Evolutionary conservation across 139 green algal species (phyloP).

Genomic region (Penium margaritaceum): DNA sequence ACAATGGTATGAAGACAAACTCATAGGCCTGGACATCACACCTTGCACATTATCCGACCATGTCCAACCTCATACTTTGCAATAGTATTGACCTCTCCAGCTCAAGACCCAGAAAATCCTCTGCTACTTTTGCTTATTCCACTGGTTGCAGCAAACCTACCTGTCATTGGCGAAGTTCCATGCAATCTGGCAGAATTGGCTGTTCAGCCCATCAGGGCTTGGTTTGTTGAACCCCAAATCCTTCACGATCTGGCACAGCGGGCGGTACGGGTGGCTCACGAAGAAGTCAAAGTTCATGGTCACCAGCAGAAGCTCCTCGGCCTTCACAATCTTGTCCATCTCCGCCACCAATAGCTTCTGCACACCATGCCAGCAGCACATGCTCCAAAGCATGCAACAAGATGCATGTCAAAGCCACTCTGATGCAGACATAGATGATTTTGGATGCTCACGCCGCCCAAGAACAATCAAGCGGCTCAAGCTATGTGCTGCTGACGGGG

Average conservation of each 20-base stretch:
- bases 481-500: no score
- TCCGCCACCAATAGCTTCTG: constrained; percentile 25
- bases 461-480: no score
- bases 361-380: no score
- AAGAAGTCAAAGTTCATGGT: constrained; percentile 32
- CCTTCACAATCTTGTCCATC: constrained; percentile 23
- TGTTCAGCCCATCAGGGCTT: no score
- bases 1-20: no score
- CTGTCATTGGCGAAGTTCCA: constrained; percentile 44
- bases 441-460: not conserved
- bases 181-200: constrained; percentile 26
- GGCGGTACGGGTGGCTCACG: constrained; percentile 24
- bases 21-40: no score
- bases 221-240: constrained; percentile 9
- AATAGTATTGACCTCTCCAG: no score
- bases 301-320: constrained; percentile 17
- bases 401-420: no score
- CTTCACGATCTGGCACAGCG: constrained; percentile 21
- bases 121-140: no score
- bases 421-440: not conserved
- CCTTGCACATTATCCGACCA: no score
- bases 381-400: no score
- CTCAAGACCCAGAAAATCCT: not conserved
- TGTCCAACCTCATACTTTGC: no score
- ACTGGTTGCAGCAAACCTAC: not conserved